Percentiles rank a stretch among this genome's conserved stretches.
Conservation (phyloP, 1,284 basidiomycete species). For the Sphagnurus paluster region DNA sequence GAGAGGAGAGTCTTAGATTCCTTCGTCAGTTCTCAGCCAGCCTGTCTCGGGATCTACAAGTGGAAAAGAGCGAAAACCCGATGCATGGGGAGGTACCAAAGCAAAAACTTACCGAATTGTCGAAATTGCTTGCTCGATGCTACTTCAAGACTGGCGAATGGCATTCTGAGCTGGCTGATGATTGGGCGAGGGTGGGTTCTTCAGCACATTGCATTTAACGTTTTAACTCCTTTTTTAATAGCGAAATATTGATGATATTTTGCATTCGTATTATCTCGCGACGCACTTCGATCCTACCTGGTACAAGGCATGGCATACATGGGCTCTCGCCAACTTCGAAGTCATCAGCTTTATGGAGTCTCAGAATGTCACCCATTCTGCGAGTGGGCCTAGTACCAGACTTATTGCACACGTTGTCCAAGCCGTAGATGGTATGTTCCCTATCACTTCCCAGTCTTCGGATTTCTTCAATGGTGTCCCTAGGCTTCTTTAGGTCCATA, state of each 20-base stretch:
- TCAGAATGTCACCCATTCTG: slow-evolving; percentile 56
- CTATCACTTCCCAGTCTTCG: not conserved
- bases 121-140: slow-evolving; percentile 90
- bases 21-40: slow-evolving; percentile 84
- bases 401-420: slow-evolving; percentile 90
- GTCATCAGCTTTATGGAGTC: slow-evolving; percentile 85
- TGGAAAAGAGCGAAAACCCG: slow-evolving; percentile 46
- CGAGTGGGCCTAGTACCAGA: slow-evolving; percentile 70
- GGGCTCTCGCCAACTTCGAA: slow-evolving; percentile 97
- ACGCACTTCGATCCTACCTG: slow-evolving; percentile 92
- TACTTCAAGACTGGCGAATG: slow-evolving; percentile 98
- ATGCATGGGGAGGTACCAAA: slow-evolving; percentile 54
- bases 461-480: not conserved
- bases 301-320: slow-evolving; percentile 99
- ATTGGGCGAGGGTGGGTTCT: slow-evolving; percentile 73
- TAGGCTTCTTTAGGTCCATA: slow-evolving; percentile 96
- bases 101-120: slow-evolving; percentile 74
- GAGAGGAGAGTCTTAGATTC: slow-evolving; percentile 82
- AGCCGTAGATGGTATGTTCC: slow-evolving; percentile 79
- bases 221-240: slow-evolving; percentile 29
- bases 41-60: slow-evolving; percentile 76
- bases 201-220: not conserved
- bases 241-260: slow-evolving; percentile 80
- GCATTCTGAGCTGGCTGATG: slow-evolving; percentile 81
- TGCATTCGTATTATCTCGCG: slow-evolving; percentile 85